A percentile compares a stretch with the other conserved stretches of the same genome.
These are phyloP conservation scores for Aspergillus heteromorphus DNA, from an alignment of 495 filamentous ascomycete genomes.

Conservation along the genomic window DNA sequence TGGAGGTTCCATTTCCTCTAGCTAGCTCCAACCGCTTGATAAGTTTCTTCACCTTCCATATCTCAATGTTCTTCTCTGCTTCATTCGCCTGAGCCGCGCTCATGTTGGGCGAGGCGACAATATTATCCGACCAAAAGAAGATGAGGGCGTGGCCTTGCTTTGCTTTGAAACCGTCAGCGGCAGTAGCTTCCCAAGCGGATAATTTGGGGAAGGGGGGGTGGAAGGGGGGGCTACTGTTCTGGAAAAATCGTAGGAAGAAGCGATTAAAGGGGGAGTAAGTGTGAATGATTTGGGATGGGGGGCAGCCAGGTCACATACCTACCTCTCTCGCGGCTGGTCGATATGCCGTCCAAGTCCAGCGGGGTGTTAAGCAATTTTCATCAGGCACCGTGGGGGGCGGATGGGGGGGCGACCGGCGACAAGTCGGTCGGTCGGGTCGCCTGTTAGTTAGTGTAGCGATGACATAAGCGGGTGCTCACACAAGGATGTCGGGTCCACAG, in stretches of 20 bases:
- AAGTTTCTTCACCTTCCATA: conserved; percentile 93
- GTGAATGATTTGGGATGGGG: neutral
- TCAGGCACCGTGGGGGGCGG: conserved; percentile 40
- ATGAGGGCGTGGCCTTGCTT: conserved; percentile 6
- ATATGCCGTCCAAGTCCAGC: conserved; percentile 33
- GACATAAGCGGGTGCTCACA: conserved; percentile 20
- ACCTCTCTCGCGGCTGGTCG: conserved; percentile 13
- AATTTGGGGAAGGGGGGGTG: neutral
- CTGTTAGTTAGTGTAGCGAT: conserved; percentile 18
- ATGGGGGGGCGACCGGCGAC: conserved; percentile 26
- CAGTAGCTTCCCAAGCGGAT: neutral
- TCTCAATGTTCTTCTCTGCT: conserved; percentile 92
- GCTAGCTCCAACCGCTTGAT: conserved; percentile 93
- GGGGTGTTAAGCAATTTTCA: conserved; percentile 35
- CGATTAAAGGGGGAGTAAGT: neutral
- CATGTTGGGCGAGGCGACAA: conserved; percentile 61
- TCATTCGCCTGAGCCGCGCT: conserved; percentile 84
- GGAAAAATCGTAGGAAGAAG: neutral
- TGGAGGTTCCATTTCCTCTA: conserved; percentile 91
- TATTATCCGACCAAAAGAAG: conserved; percentile 26
- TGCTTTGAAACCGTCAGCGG: conserved; percentile 3
- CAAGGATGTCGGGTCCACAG: no score
- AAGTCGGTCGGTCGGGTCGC: conserved; percentile 30
- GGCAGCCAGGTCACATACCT: conserved; percentile 13
- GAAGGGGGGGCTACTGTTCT: neutral